These are phyloP conservation scores for Halenospora varia DNA, from an alignment of 495 filamentous ascomycete species.

Conservation along the genomic window DNA sequence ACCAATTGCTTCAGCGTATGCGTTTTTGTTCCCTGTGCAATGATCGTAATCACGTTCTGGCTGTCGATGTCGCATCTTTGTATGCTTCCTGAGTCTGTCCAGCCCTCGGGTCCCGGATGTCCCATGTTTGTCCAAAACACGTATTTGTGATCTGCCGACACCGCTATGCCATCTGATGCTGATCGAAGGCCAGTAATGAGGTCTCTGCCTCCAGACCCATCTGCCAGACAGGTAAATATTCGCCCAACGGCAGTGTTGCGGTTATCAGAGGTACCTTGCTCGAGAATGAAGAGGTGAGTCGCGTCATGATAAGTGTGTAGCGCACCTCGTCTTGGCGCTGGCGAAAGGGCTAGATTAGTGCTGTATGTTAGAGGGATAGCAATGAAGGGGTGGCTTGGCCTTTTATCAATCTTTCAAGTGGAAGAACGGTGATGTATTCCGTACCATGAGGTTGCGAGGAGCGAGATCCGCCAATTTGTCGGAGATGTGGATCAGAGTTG, in stretches of 20 bases:
- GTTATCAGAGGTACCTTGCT: constrained; percentile 7
- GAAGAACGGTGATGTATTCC: too few relatives aligned
- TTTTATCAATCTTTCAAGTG: too few relatives aligned
- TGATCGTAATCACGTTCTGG: constrained; percentile 8
- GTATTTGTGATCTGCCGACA: constrained; percentile 1
- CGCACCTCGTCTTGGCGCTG: neutral
- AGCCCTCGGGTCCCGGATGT: neutral
- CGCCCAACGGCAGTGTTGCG: constrained; percentile 4
- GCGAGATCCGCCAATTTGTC: too few relatives aligned
- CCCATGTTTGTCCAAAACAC: constrained; percentile 19
- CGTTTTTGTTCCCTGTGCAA: constrained; percentile 31
- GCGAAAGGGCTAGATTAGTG: neutral
- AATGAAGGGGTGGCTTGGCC: too few relatives aligned
- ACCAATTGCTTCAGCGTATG: constrained; percentile 53
- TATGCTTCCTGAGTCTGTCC: constrained; percentile 10
- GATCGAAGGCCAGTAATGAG: constrained; percentile 1
- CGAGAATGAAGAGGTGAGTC: constrained; percentile 10
- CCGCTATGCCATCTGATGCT: constrained; percentile 10
- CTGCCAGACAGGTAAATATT: constrained; percentile 11
- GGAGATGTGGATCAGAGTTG: too few relatives aligned
- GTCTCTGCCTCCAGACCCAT: constrained; percentile 4
- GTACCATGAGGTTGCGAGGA: too few relatives aligned
- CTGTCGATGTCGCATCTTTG: constrained; percentile 10
- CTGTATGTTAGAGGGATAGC: neutral
- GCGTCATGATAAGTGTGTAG: neutral